phyloP scores from a whole-genome alignment of 805 yeast species.

The Candida endomychidarum region DNA sequence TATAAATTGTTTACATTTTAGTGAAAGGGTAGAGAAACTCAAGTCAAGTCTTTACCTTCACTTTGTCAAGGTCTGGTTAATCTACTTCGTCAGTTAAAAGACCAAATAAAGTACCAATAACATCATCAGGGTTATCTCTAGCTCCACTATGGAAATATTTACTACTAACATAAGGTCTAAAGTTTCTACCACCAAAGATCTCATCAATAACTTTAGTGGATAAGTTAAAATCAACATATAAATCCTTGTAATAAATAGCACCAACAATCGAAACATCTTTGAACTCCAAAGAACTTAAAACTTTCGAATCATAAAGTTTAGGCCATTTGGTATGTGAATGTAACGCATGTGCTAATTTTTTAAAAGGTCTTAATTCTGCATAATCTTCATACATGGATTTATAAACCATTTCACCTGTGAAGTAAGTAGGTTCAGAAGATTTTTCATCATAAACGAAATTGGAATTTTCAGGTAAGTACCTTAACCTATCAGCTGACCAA shows the following conservation, averaged over 20 bases:
- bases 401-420: conserved; percentile 59
- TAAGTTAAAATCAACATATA: conserved; percentile 50
- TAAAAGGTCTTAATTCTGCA: conserved; percentile 39
- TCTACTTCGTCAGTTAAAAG: conserved; percentile 42
- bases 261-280: conserved; percentile 48
- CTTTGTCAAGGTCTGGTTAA: conserved; percentile 16
- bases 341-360: conserved; percentile 39
- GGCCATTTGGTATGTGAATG: conserved; percentile 38
- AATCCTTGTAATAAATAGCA: conserved; percentile 49
- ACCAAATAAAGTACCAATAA: conserved; percentile 40
- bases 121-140: conserved; percentile 38
- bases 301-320: conserved; percentile 32
- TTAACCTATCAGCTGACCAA: conserved; percentile 51
- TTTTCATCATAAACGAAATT: conserved; percentile 24
- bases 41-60: no score
- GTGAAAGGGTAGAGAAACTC: no score
- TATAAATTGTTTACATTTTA: no score
- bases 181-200: conserved; percentile 29
- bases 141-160: conserved; percentile 54
- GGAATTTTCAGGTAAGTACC: conserved; percentile 25
- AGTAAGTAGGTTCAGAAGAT: conserved; percentile 30
- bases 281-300: conserved; percentile 29
- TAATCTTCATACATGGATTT: conserved; percentile 52
- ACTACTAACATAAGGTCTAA: conserved; percentile 44
- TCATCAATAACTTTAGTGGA: conserved; percentile 35